phyloP scores from a whole-genome alignment of 1,284 basidiomycete species.

The Malassezia japonica region DNA sequence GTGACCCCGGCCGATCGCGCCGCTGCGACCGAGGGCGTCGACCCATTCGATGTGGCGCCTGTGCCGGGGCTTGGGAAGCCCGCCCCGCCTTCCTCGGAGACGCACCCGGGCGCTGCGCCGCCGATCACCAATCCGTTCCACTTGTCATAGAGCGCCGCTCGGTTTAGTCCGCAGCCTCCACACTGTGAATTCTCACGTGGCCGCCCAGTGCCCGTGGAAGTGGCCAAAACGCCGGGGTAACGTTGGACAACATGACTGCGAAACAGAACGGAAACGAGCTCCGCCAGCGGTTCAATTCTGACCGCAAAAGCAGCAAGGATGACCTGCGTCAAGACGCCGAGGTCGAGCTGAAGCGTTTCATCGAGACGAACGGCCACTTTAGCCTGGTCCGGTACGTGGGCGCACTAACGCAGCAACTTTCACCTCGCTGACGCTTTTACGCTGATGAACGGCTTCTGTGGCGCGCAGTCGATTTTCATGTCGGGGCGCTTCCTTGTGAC shows the following conservation, averaged over 20 bases:
- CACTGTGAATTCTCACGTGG: neutral
- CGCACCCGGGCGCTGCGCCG: neutral
- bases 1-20: too few relatives aligned
- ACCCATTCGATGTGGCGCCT: too few relatives aligned
- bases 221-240: too few relatives aligned
- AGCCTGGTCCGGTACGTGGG: constrained; percentile 33
- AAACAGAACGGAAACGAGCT: neutral
- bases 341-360: constrained; percentile 33
- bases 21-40: too few relatives aligned
- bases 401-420: constrained; percentile 64
- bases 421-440: constrained; percentile 95
- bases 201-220: neutral
- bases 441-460: constrained; percentile 99
- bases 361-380: constrained; percentile 47
- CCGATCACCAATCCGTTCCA: neutral
- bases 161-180: neutral
- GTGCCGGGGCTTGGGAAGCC: too few relatives aligned
- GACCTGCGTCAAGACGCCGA: constrained; percentile 10
- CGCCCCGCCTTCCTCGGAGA: too few relatives aligned
- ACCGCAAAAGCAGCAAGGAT: neutral
- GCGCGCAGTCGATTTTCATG: constrained; percentile 86
- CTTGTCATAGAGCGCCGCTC: too few relatives aligned
- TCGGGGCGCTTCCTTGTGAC: constrained; percentile 78
- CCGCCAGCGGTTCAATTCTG: neutral
- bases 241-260: neutral